phyloP scores from a whole-genome alignment of 345 rosid species.

The Erucastrum elatum region DNA sequence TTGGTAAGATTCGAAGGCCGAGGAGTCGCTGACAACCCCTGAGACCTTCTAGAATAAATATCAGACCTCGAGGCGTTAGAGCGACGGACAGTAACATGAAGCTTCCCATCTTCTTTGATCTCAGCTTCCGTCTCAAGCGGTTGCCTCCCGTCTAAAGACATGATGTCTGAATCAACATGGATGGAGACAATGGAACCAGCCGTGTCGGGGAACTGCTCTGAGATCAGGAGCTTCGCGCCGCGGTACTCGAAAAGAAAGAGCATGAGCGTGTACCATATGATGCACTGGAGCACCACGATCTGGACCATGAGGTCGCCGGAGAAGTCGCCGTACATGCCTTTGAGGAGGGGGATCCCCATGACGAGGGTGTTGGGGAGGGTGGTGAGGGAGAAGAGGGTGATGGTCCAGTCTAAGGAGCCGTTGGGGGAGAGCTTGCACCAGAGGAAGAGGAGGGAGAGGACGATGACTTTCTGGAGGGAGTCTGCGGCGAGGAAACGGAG shows the following conservation, averaged over 20 bases:
- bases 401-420: conserved; percentile 52
- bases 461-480: conserved; percentile 51
- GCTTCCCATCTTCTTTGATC: conserved; percentile 58
- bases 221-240: conserved; percentile 49
- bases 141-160: conserved; percentile 50
- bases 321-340: conserved; percentile 59
- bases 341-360: conserved; percentile 57
- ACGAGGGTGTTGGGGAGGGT: conserved; percentile 58
- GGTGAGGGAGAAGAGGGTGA: conserved; percentile 51
- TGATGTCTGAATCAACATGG: conserved; percentile 56
- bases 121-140: conserved; percentile 52
- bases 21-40: conserved; percentile 47
- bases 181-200: conserved; percentile 53
- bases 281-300: conserved; percentile 52
- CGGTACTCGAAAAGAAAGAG: conserved; percentile 54
- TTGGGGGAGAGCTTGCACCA: conserved; percentile 47
- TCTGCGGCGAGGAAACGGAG: conserved; percentile 59
- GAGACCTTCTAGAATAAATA: conserved; percentile 44
- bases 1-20: conserved; percentile 50
- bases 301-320: conserved; percentile 52
- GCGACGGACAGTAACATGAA: conserved; percentile 48
- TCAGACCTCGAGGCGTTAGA: conserved; percentile 47
- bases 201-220: conserved; percentile 59
- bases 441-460: conserved; percentile 45
- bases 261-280: conserved; percentile 59